Evolutionary conservation across 108 stramenopile species (phyloP), one percentile per base, ranked within the genome.

Genomic region (Conticribra weissflogii): DNA sequence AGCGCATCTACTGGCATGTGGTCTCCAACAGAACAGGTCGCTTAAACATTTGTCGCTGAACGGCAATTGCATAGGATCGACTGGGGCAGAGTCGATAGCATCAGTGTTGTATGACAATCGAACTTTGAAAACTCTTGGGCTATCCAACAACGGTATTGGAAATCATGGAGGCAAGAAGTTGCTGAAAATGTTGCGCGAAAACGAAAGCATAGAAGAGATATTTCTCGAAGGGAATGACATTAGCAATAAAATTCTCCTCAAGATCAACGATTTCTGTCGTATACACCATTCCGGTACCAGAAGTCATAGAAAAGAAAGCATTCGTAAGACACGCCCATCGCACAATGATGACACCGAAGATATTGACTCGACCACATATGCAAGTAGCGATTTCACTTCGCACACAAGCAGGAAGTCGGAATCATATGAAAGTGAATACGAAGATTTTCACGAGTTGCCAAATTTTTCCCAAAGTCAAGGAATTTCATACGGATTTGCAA

Each of bases 121-220:
- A 2, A 65, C 64, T 25, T 53, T 65, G 19, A 29, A 23, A 23
- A 46, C 64, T 22, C 17, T 65, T 27, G 32, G 52, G 2, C 27
- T 65, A 33, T 51, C 64, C 23, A 65, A 65, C 52, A 65, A 65
- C 36, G 32, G 33, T 29, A 65, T 65, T 3, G 30, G 46, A 65
- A 53, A n/a, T 53, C 50, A 65, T 3, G 64, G 64, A 14, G 64
- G 46, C 22, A 65, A 65, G 51, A 36, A 65, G 12, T 15, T 53
- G 1, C 41, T 23, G 29, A 65, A 53, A n/a, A 52, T 65, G 51
- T 22, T 65, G 34, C 36, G 29, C 18, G 59, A 59, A 12, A 16
- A 49, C 2, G 29, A 12, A 32, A 53, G 51, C 9, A 1, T 65
- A 3, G 24, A 9, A 17, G 12, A 23, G 36, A 65, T 65, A 53